Percentiles rank a stretch among this genome's conserved stretches.
phyloP scores from a whole-genome alignment of 2,329 filamentous ascomycete species.

The Ambrosiella beaveri region DNA sequence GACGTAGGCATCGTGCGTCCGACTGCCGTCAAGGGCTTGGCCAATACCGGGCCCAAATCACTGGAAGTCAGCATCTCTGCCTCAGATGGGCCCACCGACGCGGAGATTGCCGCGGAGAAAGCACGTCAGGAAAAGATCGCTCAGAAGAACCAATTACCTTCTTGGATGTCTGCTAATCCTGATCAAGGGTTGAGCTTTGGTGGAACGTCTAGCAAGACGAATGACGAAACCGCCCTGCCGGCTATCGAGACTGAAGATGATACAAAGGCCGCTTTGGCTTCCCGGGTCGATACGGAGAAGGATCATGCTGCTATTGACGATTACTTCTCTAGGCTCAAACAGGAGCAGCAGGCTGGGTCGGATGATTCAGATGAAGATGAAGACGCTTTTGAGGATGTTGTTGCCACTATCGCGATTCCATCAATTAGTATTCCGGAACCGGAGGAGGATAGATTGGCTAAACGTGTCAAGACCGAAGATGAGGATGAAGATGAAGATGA shows the following conservation, averaged over 20 bases:
- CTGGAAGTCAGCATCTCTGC: conserved; percentile 55
- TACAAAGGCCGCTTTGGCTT: conserved; percentile 27
- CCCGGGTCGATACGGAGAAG: conserved; percentile 28
- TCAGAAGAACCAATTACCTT: conserved; percentile 50
- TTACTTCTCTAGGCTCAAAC: conserved; percentile 49
- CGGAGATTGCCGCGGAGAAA: conserved; percentile 46
- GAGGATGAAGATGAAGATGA: conserved; percentile 31
- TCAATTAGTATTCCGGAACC: conserved; percentile 10
- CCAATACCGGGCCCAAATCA: conserved; percentile 48
- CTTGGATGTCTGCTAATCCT: conserved; percentile 50
- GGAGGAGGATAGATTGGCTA: conserved; percentile 21
- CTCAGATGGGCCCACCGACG: conserved; percentile 46
- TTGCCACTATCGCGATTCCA: conserved; percentile 18
- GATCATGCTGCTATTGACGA: conserved; percentile 44
- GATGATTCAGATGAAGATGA: conserved; percentile 16
- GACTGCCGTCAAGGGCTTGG: conserved; percentile 51
- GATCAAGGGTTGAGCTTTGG: conserved; percentile 33
- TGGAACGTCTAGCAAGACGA: conserved; percentile 30
- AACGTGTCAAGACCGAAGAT: conserved; percentile 44
- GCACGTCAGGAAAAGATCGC: conserved; percentile 48
- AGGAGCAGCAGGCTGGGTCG: conserved; percentile 29
- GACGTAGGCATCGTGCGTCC: conserved; percentile 37
- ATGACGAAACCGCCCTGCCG: conserved; percentile 17
- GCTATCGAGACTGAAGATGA: conserved; percentile 25
- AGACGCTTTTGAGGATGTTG: conserved; percentile 33